Conservation (phyloP, 306 rosid genomes). For the Acacia confusa region DNA sequence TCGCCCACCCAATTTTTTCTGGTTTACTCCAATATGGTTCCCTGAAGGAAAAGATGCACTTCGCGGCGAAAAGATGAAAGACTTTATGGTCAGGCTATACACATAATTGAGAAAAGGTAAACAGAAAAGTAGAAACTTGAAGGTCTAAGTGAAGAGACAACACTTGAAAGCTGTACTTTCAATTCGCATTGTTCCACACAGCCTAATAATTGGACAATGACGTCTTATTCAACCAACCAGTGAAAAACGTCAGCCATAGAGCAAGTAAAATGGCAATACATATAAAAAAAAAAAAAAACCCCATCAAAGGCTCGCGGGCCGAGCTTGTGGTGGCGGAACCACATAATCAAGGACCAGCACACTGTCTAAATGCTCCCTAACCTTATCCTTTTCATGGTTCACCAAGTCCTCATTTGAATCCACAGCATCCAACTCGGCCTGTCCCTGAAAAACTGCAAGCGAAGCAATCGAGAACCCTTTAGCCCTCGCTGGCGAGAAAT, state of each 20-base stretch:
- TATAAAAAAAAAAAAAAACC: not conserved
- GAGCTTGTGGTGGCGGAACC: slow-evolving; percentile 48
- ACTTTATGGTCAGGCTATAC: not conserved
- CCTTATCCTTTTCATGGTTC: slow-evolving; percentile 68
- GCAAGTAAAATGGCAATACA: not conserved
- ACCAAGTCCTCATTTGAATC: slow-evolving; percentile 52
- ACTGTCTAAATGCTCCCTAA: slow-evolving; percentile 58
- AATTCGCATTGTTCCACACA: not conserved
- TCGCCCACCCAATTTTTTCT: not conserved
- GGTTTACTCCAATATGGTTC: not conserved
- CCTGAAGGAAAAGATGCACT: not conserved
- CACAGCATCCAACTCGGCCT: slow-evolving; percentile 51
- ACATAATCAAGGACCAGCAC: slow-evolving; percentile 67
- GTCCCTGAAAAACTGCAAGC: slow-evolving; percentile 53
- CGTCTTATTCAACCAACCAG: not conserved
- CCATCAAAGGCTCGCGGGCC: slow-evolving; percentile 64
- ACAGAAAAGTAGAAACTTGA: not conserved
- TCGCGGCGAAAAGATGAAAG: not conserved
- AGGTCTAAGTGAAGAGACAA: not conserved
- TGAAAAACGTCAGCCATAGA: not conserved
- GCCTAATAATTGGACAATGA: not conserved
- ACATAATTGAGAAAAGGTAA: not conserved
- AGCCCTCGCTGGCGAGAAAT: slow-evolving; percentile 87
- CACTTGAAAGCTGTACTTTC: not conserved
- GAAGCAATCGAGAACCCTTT: slow-evolving; percentile 87